Percentiles rank a stretch among this genome's conserved stretches.
Evolutionary conservation across 2,329 filamentous ascomycete species (phyloP).

Genomic region (Allantophomopsis lycopodina): DNA sequence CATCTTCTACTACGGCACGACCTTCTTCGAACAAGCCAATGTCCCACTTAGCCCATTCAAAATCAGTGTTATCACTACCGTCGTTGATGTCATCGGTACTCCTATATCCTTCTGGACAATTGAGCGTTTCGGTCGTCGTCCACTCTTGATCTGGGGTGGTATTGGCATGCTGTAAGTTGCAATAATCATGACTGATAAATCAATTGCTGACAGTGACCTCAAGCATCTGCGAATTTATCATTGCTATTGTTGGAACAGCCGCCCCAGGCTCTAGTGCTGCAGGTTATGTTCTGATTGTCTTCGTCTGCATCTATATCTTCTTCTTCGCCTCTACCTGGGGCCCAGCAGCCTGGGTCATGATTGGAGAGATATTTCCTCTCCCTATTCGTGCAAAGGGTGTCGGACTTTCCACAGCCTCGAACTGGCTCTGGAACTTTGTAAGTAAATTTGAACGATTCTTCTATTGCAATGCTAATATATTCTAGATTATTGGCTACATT

Average conservation of each 20-base stretch:
- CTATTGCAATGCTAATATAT: too few species aligned
- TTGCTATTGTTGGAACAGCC: conserved; percentile 40
- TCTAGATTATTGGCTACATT: conserved; percentile 43
- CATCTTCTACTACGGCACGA: conserved; percentile 72
- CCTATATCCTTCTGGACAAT: conserved; percentile 35
- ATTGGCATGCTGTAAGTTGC: conserved; percentile 51
- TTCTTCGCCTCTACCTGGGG: conserved; percentile 31
- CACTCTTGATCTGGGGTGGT: conserved; percentile 66
- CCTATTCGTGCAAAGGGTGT: conserved; percentile 83
- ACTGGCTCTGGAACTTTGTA: conserved; percentile 87
- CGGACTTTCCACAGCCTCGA: conserved; percentile 73
- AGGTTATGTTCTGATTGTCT: conserved; percentile 60
- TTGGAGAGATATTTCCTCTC: conserved; percentile 83
- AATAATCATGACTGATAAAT: not conserved
- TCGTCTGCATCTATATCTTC: conserved; percentile 85
- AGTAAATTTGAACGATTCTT: conserved; percentile 24
- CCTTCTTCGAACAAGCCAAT: conserved; percentile 60
- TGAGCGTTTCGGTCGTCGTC: conserved; percentile 67
- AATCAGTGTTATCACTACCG: conserved; percentile 39
- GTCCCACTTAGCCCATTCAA: conserved; percentile 43
- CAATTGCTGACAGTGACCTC: not conserved
- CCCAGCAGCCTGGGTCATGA: conserved; percentile 52
- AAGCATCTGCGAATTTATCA: conserved; percentile 66
- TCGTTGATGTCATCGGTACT: conserved; percentile 2
- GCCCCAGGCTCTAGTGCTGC: conserved; percentile 29